A percentile compares a stretch with the other conserved stretches of the same genome.
Conservation (phyloP, 805 yeast genomes). For the Saccharomyces paradoxus region DNA sequence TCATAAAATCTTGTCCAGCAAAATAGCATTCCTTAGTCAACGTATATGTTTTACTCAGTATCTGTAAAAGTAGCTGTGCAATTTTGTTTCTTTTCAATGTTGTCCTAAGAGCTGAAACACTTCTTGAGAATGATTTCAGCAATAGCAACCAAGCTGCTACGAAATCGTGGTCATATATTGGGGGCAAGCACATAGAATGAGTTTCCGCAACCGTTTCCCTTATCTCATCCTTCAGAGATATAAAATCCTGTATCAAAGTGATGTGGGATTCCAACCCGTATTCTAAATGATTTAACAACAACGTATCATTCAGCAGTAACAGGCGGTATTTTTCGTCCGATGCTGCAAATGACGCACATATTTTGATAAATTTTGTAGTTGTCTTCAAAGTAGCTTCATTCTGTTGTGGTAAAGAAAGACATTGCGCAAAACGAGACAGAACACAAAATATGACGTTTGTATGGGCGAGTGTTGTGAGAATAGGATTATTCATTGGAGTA, state of each 20-base stretch:
- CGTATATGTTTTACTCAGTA: constrained; percentile 13
- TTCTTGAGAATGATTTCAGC: constrained; percentile 29
- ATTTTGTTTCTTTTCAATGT: constrained; percentile 21
- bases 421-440: constrained; percentile 17
- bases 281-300: constrained; percentile 18
- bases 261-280: constrained; percentile 18
- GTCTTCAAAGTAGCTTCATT: constrained; percentile 12
- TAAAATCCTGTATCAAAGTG: constrained; percentile 14
- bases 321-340: constrained; percentile 23
- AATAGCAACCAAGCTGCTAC: constrained; percentile 23
- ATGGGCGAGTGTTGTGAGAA: constrained; percentile 16
- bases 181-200: constrained; percentile 11
- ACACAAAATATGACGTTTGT: constrained; percentile 21
- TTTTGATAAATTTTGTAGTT: constrained; percentile 18
- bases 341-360: constrained; percentile 24
- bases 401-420: constrained; percentile 15
- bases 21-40: constrained; percentile 11
- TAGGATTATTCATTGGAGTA: constrained; percentile 22
- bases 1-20: constrained; percentile 17
- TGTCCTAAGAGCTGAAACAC: constrained; percentile 26
- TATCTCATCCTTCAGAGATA: constrained; percentile 9
- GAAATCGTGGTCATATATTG: constrained; percentile 19
- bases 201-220: constrained; percentile 2
- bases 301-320: constrained; percentile 15
- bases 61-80: constrained; percentile 15